These are phyloP conservation scores for Arabidopsis lyrata DNA, from an alignment of 441 rosid species.

Conservation along the genomic window DNA sequence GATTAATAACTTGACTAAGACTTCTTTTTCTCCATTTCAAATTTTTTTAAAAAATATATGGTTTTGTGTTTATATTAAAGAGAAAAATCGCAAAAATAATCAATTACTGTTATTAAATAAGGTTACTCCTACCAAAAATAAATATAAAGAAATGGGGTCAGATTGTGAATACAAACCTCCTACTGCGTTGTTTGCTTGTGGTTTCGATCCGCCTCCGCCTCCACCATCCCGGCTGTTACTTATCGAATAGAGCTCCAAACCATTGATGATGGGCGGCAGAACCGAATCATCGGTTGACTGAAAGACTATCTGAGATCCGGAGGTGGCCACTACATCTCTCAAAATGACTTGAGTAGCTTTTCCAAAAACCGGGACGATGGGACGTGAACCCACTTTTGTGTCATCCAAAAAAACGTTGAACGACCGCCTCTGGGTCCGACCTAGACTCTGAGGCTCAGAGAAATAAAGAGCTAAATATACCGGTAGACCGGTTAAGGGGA, in stretches of 20 bases:
- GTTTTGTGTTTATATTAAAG: no score
- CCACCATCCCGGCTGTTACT: background rate
- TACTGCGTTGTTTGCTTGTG: no score
- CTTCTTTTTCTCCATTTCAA: no score
- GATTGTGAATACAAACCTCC: no score
- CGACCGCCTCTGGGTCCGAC: conserved; percentile 47
- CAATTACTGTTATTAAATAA: no score
- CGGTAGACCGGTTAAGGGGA: conserved; percentile 25
- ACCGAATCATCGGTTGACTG: conserved; percentile 48
- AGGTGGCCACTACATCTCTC: conserved; percentile 38
- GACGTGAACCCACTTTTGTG: background rate
- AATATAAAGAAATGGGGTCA: no score
- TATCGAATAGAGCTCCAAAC: conserved; percentile 51
- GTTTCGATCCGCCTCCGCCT: no score
- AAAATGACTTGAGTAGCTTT: conserved; percentile 34
- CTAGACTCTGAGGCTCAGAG: conserved; percentile 51
- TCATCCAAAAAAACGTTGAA: conserved; percentile 42
- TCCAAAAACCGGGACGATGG: conserved; percentile 50
- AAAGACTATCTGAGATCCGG: conserved; percentile 43
- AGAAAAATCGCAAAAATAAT: no score
- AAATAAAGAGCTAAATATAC: conserved; percentile 53
- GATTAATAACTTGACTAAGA: no score
- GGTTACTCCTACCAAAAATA: no score
- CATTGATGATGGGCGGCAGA: conserved; percentile 59
- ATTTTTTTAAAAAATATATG: no score